Evolutionary conservation across 2,329 filamentous ascomycete species (phyloP), one percentile per base, ranked within the genome.

Genomic region (Colletotrichum euphorbiae): DNA sequence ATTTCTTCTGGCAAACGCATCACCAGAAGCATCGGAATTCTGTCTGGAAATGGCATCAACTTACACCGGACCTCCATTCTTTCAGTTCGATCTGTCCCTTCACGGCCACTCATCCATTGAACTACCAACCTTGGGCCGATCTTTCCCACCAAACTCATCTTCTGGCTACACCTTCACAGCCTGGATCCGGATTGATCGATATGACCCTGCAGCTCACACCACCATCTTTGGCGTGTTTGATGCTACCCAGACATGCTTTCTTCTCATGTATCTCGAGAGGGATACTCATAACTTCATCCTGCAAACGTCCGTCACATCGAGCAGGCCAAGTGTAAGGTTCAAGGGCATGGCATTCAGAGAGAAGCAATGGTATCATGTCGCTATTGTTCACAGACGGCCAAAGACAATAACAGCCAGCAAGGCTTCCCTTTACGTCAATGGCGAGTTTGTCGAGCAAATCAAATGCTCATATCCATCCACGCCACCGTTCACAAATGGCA

Each of bases 171-270:
- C 94, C 1, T 91, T 99, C 69, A 88, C 92, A 51, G 88, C 93
- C 0, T 99, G 96, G 96, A 87, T 97, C 56, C 89, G 92, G 19
- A 88, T 99, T 68, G 94, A 98, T 77, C 84, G 89, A 45, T 98
- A 96, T 77, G 97, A 99, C 77, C 82, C 88, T 5, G 87, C 88
- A 51, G 90, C 92, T 15, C 96, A 99, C 77, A 99, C 96, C 0
- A 99, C 96, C 0, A 87, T 99, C 13, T 99, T 99, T 77, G 96
- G 96, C 28, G 93, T 96, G 8, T 98, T 97, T 78, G 96, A 99
- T 79, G 85, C 91, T 3, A 93, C 89, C 5, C 95, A 98, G 78
- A 93, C 93, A 5, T 99, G 96, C 78, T 99, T 99, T 75, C 82
- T 99, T 40, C 88, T 99, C 73, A 90, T 94, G 69, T 99, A 99